Percentiles rank a stretch among this genome's conserved stretches.
phyloP scores from a whole-genome alignment of 768 basidiomycete genomes.

The Leccinum subgranulosum region DNA sequence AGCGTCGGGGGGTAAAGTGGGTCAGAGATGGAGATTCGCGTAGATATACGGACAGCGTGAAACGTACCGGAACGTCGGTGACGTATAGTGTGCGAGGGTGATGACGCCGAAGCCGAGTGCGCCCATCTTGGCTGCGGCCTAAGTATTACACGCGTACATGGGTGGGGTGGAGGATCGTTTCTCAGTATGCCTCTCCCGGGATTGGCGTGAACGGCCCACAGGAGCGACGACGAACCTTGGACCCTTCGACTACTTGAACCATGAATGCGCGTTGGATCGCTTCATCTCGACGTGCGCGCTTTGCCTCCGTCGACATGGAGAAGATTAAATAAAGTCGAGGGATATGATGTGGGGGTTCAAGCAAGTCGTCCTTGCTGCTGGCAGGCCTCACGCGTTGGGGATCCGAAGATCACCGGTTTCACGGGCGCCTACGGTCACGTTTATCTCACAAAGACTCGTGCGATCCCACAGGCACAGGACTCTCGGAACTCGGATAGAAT shows the following conservation, averaged over 20 bases:
- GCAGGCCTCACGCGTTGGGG: background rate
- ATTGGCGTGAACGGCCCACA: background rate
- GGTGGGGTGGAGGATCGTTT: background rate
- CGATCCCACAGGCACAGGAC: background rate
- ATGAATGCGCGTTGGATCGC: slow-evolving; percentile 58
- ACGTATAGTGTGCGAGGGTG: slow-evolving; percentile 63
- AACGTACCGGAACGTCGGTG: slow-evolving; percentile 67
- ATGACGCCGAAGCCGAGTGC: slow-evolving; percentile 58
- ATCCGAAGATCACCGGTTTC: background rate
- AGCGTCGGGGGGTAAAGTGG: background rate
- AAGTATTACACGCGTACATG: background rate
- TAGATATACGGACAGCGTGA: background rate
- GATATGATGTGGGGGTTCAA: background rate
- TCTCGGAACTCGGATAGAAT: background rate
- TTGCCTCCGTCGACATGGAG: slow-evolving; percentile 23
- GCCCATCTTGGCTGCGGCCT: slow-evolving; percentile 56
- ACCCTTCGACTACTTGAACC: slow-evolving; percentile 57
- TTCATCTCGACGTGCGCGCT: slow-evolving; percentile 43
- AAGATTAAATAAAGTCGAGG: background rate
- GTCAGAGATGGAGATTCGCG: background rate
- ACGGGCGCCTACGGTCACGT: background rate
- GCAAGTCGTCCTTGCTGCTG: background rate
- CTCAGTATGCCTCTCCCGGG: background rate
- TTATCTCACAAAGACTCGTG: background rate
- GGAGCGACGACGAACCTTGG: slow-evolving; percentile 43